Conservation (phyloP, 2,329 filamentous ascomycete species). For the Aaosphaeria pasadenensis region DNA sequence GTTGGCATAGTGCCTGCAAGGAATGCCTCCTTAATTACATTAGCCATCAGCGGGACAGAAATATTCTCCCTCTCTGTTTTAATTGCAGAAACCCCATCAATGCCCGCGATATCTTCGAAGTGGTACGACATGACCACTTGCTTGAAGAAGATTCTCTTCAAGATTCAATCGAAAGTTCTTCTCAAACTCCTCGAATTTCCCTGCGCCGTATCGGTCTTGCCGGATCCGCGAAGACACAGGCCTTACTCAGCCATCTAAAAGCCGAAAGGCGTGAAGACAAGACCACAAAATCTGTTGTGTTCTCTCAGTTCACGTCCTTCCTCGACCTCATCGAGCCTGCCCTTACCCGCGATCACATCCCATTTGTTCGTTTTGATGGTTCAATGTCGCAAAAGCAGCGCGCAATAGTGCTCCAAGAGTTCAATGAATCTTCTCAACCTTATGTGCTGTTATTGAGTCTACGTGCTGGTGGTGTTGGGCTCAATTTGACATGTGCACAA, state of each 20-base stretch:
- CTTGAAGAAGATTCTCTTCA: slow-evolving; percentile 27
- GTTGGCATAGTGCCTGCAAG: slow-evolving; percentile 97
- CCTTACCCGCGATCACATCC: slow-evolving; percentile 67
- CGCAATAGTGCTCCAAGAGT: slow-evolving; percentile 72
- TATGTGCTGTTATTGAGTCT: slow-evolving; percentile 79
- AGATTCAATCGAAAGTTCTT: slow-evolving; percentile 8
- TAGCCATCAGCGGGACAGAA: slow-evolving; percentile 76
- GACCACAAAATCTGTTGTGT: slow-evolving; percentile 82
- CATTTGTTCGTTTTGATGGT: slow-evolving; percentile 85
- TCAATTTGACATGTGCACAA: slow-evolving; percentile 87
- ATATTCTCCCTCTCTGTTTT: slow-evolving; percentile 77
- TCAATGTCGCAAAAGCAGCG: slow-evolving; percentile 83
- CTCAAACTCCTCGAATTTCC: slow-evolving; percentile 51
- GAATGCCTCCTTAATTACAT: slow-evolving; percentile 89
- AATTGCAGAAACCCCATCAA: slow-evolving; percentile 84
- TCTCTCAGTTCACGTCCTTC: slow-evolving; percentile 97
- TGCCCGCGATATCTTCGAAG: slow-evolving; percentile 83
- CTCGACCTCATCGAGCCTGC: slow-evolving; percentile 86
- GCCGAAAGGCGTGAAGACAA: slow-evolving; percentile 64
- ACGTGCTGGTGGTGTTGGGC: slow-evolving; percentile 85
- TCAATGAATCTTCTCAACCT: slow-evolving; percentile 57
- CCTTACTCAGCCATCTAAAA: slow-evolving; percentile 73
- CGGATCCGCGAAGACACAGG: slow-evolving; percentile 85
- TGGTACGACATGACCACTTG: slow-evolving; percentile 73
- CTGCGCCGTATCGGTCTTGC: slow-evolving; percentile 60